A percentile compares a stretch with the other conserved stretches of the same genome.
phyloP scores from a whole-genome alignment of 768 basidiomycete genomes.

The Termitomyces bulborhizus region DNA sequence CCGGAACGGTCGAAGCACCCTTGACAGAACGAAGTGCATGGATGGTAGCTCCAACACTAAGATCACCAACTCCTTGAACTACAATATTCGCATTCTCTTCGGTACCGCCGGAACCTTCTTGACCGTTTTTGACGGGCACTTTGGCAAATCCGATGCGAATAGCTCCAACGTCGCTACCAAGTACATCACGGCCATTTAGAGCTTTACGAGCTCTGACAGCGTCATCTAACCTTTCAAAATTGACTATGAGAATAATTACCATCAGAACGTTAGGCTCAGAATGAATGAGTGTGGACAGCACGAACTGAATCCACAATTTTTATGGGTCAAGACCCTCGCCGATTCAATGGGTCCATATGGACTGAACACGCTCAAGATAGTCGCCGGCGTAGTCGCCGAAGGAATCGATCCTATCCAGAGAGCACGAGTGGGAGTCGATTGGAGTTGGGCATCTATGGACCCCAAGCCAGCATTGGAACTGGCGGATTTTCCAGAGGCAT shows the following conservation, averaged over 20 bases:
- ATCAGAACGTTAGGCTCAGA: conserved; percentile 10
- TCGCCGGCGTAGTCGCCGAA: conserved; percentile 89
- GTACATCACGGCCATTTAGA: conserved; percentile 90
- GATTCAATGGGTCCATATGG: conserved; percentile 98
- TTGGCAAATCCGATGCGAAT: conserved; percentile 97
- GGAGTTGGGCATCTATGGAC: conserved; percentile 79
- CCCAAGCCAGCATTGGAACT: conserved; percentile 49
- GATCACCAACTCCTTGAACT: conserved; percentile 77
- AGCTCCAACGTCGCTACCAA: conserved; percentile 94
- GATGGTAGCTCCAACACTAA: conserved; percentile 85
- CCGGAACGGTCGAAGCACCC: conserved; percentile 87
- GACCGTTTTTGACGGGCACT: conserved; percentile 86
- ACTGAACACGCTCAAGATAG: conserved; percentile 92
- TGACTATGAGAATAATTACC: conserved; percentile 47
- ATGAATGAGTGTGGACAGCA: conserved; percentile 2
- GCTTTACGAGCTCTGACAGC: conserved; percentile 94
- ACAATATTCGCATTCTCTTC: conserved; percentile 62
- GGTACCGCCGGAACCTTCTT: conserved; percentile 50
- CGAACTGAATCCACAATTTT: conserved; percentile 91
- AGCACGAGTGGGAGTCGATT: conserved; percentile 89
- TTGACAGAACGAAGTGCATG: conserved; percentile 83
- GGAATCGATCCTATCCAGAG: conserved; percentile 99
- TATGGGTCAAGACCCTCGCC: conserved; percentile 92
- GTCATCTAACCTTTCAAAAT: conserved; percentile 96
- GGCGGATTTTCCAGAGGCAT: conserved; percentile 35